phyloP scores from a whole-genome alignment of 2,329 filamentous ascomycete genomes.

The Laburnicola sp. region DNA sequence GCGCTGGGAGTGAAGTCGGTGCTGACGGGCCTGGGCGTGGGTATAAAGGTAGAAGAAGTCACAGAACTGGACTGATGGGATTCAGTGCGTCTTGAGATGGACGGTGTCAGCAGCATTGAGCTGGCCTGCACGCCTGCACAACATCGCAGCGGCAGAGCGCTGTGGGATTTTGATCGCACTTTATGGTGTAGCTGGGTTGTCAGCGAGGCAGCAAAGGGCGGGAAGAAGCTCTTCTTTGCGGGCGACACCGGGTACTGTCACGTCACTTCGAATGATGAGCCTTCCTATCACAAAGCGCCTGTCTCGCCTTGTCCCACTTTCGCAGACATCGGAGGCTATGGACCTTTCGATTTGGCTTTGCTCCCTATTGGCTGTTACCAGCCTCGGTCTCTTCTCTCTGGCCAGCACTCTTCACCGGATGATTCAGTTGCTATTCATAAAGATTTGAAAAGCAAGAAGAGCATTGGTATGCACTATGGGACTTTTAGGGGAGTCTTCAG shows the following conservation, averaged over 20 bases:
- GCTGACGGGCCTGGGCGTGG: conserved; percentile 42
- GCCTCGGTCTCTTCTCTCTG: conserved; percentile 50
- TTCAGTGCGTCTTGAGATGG: conserved; percentile 39
- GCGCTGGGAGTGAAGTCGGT: conserved; percentile 47
- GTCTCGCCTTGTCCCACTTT: conserved; percentile 54
- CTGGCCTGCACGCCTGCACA: conserved; percentile 54
- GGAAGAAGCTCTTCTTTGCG: conserved; percentile 51
- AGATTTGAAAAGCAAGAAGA: conserved; percentile 52
- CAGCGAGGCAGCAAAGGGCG: conserved; percentile 27
- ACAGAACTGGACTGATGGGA: conserved; percentile 58
- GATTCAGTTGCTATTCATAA: conserved; percentile 54
- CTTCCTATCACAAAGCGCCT: conserved; percentile 37
- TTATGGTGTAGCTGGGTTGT: conserved; percentile 56
- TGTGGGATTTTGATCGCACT: conserved; percentile 46
- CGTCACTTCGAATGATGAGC: conserved; percentile 34
- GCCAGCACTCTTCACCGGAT: conserved; percentile 53
- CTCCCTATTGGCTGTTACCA: conserved; percentile 55
- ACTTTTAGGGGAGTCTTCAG: conserved; percentile 52
- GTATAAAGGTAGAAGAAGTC: conserved; percentile 46
- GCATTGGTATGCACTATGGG: conserved; percentile 58
- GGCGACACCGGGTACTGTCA: conserved; percentile 56
- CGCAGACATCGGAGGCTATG: conserved; percentile 50
- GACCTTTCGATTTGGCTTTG: conserved; percentile 55
- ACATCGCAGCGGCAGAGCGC: conserved; percentile 51
- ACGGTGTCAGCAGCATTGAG: conserved; percentile 43